A percentile compares a stretch with the other conserved stretches of the same genome.
phyloP scores from a whole-genome alignment of 2,329 filamentous ascomycete species.

The Penicillium sumatraense region DNA sequence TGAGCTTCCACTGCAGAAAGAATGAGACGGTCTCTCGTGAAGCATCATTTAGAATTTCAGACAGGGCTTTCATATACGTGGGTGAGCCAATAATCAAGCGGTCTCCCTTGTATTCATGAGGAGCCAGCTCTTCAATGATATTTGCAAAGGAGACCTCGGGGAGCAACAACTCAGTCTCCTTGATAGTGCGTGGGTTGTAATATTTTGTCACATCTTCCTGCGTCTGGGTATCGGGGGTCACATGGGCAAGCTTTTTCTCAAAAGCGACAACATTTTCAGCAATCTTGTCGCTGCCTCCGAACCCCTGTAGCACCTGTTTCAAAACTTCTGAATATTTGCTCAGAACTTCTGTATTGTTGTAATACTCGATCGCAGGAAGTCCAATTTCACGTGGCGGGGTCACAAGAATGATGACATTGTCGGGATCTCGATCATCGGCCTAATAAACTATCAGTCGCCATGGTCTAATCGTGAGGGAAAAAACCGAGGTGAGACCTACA shows the following conservation, averaged over 20 bases:
- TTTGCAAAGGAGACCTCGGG: constrained; percentile 61
- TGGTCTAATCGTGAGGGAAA: not conserved
- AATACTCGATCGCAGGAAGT: constrained; percentile 67
- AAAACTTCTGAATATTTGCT: constrained; percentile 55
- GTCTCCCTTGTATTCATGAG: constrained; percentile 54
- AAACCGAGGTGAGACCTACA: constrained; percentile 28
- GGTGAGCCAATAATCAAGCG: constrained; percentile 65
- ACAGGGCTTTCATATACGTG: constrained; percentile 63
- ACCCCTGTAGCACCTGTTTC: constrained; percentile 45
- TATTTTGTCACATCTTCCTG: constrained; percentile 67
- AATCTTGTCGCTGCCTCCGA: constrained; percentile 39
- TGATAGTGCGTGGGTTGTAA: constrained; percentile 66
- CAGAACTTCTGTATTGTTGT: constrained; percentile 59
- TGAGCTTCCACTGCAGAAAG: constrained; percentile 69
- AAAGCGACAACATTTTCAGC: constrained; percentile 57
- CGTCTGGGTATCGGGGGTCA: constrained; percentile 62
- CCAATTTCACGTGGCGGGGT: constrained; percentile 55
- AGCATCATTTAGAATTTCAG: constrained; percentile 59
- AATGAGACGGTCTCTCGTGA: constrained; percentile 60
- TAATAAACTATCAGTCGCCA: no score
- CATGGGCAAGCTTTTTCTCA: constrained; percentile 64
- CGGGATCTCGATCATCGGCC: constrained; percentile 60
- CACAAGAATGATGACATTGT: constrained; percentile 55
- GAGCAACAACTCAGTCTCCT: constrained; percentile 59
- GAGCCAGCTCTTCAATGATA: constrained; percentile 59